A percentile compares a stretch with the other conserved stretches of the same genome.
Conservation (phyloP, 176 grass and related monocot genomes). For the Cenchrus purpureus region DNA sequence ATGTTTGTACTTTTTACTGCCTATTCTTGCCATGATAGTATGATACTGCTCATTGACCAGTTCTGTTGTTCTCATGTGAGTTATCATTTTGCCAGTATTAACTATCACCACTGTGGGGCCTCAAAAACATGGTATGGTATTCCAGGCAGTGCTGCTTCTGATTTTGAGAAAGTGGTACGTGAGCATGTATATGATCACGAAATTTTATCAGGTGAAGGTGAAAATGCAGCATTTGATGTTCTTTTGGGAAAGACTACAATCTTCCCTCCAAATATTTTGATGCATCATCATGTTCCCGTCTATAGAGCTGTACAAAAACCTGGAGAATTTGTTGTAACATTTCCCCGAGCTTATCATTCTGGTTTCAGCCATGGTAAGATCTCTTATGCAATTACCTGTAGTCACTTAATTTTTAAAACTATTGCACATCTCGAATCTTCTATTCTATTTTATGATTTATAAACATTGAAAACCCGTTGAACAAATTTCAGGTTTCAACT, state of each 20-base stretch:
- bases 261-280: slow-evolving; percentile 91
- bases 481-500: slow-evolving; percentile 70
- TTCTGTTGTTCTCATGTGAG: slow-evolving; percentile 40
- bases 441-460: slow-evolving; percentile 36
- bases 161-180: slow-evolving; percentile 82
- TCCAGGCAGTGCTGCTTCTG: slow-evolving; percentile 82
- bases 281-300: slow-evolving; percentile 77
- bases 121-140: slow-evolving; percentile 94
- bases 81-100: slow-evolving; percentile 66
- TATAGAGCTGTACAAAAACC: slow-evolving; percentile 91
- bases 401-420: slow-evolving; percentile 13
- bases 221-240: slow-evolving; percentile 88
- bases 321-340: slow-evolving; percentile 93
- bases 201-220: slow-evolving; percentile 79
- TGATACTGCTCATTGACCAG: slow-evolving; percentile 13
- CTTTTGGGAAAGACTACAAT: slow-evolving; percentile 97
- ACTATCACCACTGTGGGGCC: slow-evolving; percentile 97
- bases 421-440: slow-evolving; percentile 23
- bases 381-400: slow-evolving; percentile 12
- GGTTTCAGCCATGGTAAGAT: slow-evolving; percentile 93
- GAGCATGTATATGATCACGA: slow-evolving; percentile 81
- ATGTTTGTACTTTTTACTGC: slow-evolving; percentile 25
- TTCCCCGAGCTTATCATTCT: slow-evolving; percentile 92
- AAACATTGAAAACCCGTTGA: neutral
- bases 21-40: slow-evolving; percentile 32